phyloP scores from a whole-genome alignment of 768 basidiomycete species.

The Podaxis sp. region DNA sequence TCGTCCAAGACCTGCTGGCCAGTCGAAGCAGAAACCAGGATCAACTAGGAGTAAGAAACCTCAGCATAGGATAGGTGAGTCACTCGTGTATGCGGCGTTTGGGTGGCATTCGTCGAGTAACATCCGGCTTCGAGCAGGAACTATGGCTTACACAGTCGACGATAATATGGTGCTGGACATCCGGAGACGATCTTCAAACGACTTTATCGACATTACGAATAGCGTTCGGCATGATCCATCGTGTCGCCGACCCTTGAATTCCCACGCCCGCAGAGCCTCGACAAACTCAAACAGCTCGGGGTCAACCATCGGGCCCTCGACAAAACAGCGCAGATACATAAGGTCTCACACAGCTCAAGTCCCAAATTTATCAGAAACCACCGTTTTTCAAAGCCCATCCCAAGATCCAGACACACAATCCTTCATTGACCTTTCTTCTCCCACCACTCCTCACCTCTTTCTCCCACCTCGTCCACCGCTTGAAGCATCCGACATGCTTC shows the following conservation, averaged over 20 bases:
- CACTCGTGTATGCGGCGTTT: too few species aligned
- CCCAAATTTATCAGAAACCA: conserved; percentile 21
- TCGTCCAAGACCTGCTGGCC: background rate
- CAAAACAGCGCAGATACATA: background rate
- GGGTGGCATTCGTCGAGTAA: too few species aligned
- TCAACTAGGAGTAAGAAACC: background rate
- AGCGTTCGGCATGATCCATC: conserved; percentile 9
- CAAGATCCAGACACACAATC: conserved; percentile 21
- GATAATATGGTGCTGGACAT: conserved; percentile 19
- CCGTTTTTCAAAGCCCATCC: background rate
- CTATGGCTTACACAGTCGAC: background rate
- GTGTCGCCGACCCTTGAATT: conserved; percentile 29
- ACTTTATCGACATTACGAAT: conserved; percentile 6
- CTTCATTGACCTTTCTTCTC: conserved; percentile 32
- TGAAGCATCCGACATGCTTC: conserved; percentile 5
- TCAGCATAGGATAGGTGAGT: conserved; percentile 1
- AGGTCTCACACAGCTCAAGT: conserved; percentile 16
- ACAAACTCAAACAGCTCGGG: conserved; percentile 22
- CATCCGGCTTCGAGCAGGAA: background rate
- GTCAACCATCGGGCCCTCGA: conserved; percentile 25
- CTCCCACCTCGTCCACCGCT: background rate
- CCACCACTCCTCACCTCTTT: conserved; percentile 9
- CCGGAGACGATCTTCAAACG: conserved; percentile 12
- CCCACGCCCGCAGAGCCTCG: conserved; percentile 25
- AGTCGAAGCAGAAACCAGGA: background rate